These are phyloP conservation scores for Phoma sp. DNA, from an alignment of 2,329 filamentous ascomycete genomes.

Conservation along the genomic window DNA sequence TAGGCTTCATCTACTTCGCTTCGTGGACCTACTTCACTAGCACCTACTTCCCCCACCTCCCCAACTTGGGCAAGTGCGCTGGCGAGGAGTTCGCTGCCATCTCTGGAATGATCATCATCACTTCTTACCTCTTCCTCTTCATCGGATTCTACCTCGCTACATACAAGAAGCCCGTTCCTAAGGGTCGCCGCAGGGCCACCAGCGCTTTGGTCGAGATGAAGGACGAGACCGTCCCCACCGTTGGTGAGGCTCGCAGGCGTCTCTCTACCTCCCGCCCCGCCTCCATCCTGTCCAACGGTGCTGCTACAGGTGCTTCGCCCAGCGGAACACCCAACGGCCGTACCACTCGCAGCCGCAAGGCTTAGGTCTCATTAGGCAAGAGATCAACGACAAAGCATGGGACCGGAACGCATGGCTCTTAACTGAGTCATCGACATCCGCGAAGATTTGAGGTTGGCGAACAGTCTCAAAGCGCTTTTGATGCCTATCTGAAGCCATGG, in stretches of 20 bases:
- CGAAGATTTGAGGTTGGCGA: not conserved
- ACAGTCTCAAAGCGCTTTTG: not conserved
- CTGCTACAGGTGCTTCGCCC: constrained; percentile 50
- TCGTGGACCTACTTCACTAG: constrained; percentile 99
- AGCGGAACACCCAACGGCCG: constrained; percentile 61
- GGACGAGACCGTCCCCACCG: constrained; percentile 67
- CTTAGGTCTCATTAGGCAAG: constrained; percentile 51
- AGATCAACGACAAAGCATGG: not conserved
- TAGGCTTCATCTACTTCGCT: constrained; percentile 97
- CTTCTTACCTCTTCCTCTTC: constrained; percentile 95
- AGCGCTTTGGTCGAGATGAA: constrained; percentile 87
- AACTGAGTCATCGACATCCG: not conserved
- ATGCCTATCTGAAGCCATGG: not conserved
- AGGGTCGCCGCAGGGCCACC: constrained; percentile 75
- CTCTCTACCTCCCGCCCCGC: constrained; percentile 52
- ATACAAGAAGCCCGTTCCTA: constrained; percentile 84
- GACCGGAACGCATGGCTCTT: not conserved
- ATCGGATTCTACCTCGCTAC: constrained; percentile 99
- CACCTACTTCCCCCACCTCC: constrained; percentile 84
- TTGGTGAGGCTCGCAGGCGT: constrained; percentile 59
- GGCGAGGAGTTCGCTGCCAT: constrained; percentile 97
- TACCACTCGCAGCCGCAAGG: constrained; percentile 73
- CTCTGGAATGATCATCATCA: constrained; percentile 87
- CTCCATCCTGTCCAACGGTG: constrained; percentile 45
- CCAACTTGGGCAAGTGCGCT: constrained; percentile 83